A percentile compares a stretch with the other conserved stretches of the same genome.
Conservation (phyloP, 78 protist species). For the Diacronema lutheri region DNA sequence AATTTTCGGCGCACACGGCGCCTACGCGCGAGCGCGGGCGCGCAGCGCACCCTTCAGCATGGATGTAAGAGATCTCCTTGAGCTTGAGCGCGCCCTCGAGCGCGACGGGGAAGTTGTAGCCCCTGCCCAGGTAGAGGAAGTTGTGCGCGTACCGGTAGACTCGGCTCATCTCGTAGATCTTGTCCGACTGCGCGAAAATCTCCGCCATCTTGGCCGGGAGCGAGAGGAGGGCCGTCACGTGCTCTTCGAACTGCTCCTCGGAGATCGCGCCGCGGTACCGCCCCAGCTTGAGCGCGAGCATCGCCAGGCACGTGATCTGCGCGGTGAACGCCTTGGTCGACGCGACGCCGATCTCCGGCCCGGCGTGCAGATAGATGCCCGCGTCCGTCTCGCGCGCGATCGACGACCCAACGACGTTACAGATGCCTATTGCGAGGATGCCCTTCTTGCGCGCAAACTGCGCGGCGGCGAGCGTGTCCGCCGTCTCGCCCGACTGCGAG, state of each 20-base stretch:
- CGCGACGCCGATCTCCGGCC: conserved; percentile 97
- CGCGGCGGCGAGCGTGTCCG: conserved; percentile 79
- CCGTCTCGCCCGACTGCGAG: conserved; percentile 87
- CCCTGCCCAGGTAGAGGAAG: conserved; percentile 90
- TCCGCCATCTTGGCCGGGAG: neutral
- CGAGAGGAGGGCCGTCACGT: neutral
- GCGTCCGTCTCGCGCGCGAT: conserved; percentile 87
- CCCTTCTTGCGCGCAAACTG: conserved; percentile 33
- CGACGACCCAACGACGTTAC: conserved; percentile 83
- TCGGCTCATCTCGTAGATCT: conserved; percentile 54
- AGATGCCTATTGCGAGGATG: conserved; percentile 49
- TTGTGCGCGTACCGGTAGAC: conserved; percentile 30
- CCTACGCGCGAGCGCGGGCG: too few relatives aligned
- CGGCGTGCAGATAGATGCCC: conserved; percentile 87
- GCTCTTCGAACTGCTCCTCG: neutral
- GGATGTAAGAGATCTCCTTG: conserved; percentile 81
- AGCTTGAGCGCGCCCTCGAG: conserved; percentile 90
- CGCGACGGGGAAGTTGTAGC: conserved; percentile 80
- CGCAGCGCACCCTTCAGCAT: conserved; percentile 31
- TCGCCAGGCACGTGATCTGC: conserved; percentile 5
- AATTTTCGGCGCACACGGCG: too few relatives aligned
- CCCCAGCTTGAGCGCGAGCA: conserved; percentile 31
- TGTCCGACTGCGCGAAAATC: neutral
- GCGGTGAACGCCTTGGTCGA: conserved; percentile 97
- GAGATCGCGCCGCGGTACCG: neutral